These are phyloP conservation scores for Pichia cephalocereana DNA, from an alignment of 805 yeast species.

Conservation along the genomic window DNA sequence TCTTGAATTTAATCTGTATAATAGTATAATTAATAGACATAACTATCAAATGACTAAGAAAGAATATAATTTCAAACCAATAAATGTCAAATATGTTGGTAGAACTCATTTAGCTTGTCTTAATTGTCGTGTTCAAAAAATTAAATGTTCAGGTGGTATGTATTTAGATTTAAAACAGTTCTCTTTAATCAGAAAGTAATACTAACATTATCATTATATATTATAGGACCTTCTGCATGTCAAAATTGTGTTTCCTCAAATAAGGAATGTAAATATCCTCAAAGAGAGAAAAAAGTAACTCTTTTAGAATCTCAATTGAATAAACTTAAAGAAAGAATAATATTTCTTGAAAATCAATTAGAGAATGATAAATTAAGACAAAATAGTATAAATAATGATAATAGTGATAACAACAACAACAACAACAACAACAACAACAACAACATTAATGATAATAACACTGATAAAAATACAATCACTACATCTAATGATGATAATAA, in stretches of 20 bases:
- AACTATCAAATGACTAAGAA: neutral
- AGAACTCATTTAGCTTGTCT: conserved; percentile 31
- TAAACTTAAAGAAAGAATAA: conserved; percentile 10
- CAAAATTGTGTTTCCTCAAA: conserved; percentile 10
- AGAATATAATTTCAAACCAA: neutral
- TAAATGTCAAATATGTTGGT: conserved; percentile 9
- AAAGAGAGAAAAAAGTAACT: conserved; percentile 15
- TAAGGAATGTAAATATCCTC: conserved; percentile 14
- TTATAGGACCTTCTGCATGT: conserved; percentile 10
- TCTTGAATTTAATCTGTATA: too few species aligned
- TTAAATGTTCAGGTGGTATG: conserved; percentile 34
- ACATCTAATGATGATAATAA: neutral
- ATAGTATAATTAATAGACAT: too few species aligned
- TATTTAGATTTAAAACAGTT: neutral
- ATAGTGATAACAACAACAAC: too few species aligned
- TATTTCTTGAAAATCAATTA: conserved; percentile 9
- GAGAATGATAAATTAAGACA: neutral
- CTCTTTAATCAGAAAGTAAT: neutral
- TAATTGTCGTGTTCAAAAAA: conserved; percentile 37
- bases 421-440: too few species aligned
- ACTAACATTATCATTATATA: neutral
- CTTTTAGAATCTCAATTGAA: conserved; percentile 14
- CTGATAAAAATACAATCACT: too few species aligned
- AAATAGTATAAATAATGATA: neutral
- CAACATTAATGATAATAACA: too few species aligned